These are phyloP conservation scores for Meredithiella fracta DNA, from an alignment of 2,329 filamentous ascomycete genomes.

Conservation along the genomic window DNA sequence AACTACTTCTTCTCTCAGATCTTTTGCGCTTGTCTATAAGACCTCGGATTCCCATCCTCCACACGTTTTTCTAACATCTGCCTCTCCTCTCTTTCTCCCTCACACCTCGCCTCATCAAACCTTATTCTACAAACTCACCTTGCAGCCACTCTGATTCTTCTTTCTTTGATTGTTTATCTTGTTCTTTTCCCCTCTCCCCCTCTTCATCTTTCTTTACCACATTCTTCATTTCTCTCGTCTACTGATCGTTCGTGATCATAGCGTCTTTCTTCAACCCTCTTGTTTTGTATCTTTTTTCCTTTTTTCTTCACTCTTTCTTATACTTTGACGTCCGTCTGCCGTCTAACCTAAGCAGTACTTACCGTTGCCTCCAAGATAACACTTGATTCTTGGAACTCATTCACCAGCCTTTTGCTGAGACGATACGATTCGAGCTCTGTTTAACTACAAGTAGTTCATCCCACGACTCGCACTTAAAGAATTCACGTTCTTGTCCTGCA, in stretches of 20 bases:
- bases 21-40: not conserved
- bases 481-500: not conserved
- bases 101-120: not conserved
- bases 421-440: slow-evolving; percentile 1
- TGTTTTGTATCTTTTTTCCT: not conserved
- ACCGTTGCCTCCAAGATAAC: slow-evolving; percentile 3
- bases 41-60: not conserved
- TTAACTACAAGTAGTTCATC: not conserved
- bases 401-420: not conserved
- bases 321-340: not conserved
- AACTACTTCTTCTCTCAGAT: not conserved
- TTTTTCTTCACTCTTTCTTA: not conserved
- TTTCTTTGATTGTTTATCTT: slow-evolving; percentile 1
- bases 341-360: not conserved
- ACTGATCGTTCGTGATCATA: slow-evolving; percentile 5
- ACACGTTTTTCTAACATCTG: not conserved
- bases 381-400: not conserved
- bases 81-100: not conserved
- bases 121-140: not conserved
- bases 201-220: slow-evolving; percentile 1
- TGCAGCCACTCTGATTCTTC: not conserved
- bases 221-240: slow-evolving; percentile 1
- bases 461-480: not conserved
- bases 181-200: not conserved
- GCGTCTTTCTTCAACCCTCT: not conserved